Base-by-base conservation (phyloP, 768 basidiomycete genomes). In the Collybiopsis confluens region DNA sequence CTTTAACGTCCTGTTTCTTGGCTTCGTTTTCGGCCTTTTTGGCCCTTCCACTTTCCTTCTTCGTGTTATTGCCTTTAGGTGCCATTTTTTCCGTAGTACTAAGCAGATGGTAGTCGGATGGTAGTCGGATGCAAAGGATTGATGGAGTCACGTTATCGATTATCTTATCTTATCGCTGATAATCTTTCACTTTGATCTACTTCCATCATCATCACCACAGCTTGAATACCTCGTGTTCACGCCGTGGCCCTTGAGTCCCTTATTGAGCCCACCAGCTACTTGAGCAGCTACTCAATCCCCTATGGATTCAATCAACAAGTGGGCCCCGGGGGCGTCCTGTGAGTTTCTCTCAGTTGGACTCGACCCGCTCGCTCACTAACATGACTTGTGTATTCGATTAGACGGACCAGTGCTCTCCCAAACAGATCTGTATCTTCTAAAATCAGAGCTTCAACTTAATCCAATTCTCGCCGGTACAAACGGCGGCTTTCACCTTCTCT, bases 11-110 rank as follows among this genome's bases (percentile, higher is more conserved):
- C 57, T 81, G 78, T 69, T 93, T 94, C 76, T 87, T 91, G 8
- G 80, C 75, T 65, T 92, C 90, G 65, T 92, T 94, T 64, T 94
- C 90, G 23, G 90, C 90, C 68, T 97, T 97, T 72, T 92, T 94
- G 1, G 93, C 88, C 51, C 89, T 71, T 3, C 94, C 93, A 40
- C 82, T 71, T 69, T 96, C 94, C 68, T 96, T 96, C 84, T 96
- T 97, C 54, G 90, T 76, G 75, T 93, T 96, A 61, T 79, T 83
- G 57, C 86, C 89, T 69, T 91, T 92, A 1, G 94, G 93, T 45
- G 94, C 70, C 94, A 95, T 94, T 24, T 48, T 65, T 35, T 2
- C 18, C n/a, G n/a, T n/a, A n/a, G n/a, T n/a, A n/a, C n/a, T n/a
- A n/a, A n/a, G n/a, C n/a, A n/a, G n/a, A n/a, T n/a, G n/a, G n/a